Evolutionary conservation across 352 stramenopile species (phyloP).

Genomic region (Globisporangium solare): DNA sequence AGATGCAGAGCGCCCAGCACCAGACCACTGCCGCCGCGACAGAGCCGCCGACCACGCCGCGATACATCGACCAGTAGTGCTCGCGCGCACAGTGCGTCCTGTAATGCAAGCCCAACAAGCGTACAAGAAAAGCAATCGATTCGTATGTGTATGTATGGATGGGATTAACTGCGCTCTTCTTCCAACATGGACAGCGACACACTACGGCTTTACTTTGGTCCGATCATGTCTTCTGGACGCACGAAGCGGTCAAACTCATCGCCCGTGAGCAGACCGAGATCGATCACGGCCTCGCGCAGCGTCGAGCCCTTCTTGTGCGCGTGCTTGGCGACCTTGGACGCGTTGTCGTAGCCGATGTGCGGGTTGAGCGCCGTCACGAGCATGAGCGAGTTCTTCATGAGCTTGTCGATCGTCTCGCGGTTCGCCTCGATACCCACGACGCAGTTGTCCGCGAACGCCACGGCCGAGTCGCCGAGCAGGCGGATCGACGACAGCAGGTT

Average conservation of each 20-base stretch:
- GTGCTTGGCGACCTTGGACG: constrained; percentile 94
- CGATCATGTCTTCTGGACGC: constrained; percentile 94
- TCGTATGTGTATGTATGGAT: background rate
- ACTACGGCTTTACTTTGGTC: constrained; percentile 56
- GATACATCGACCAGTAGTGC: constrained; percentile 2
- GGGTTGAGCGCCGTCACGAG: constrained; percentile 96
- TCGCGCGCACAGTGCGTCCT: background rate
- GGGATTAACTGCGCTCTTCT: background rate
- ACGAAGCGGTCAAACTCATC: constrained; percentile 96
- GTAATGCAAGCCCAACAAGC: background rate
- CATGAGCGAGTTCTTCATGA: constrained; percentile 96
- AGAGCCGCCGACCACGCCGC: background rate
- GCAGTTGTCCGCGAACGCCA: constrained; percentile 91
- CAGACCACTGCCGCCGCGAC: constrained; percentile 3
- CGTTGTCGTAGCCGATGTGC: constrained; percentile 97
- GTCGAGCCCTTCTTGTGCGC: constrained; percentile 92
- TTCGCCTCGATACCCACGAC: constrained; percentile 91
- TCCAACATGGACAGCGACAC: too few species aligned
- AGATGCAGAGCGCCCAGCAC: constrained; percentile 33
- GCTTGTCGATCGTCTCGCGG: constrained; percentile 85
- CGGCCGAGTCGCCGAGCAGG: constrained; percentile 86
- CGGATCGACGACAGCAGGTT: constrained; percentile 79
- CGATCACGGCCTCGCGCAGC: constrained; percentile 89
- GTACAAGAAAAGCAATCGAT: background rate
- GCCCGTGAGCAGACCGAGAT: constrained; percentile 87